Evolutionary conservation across 176 grass and related monocot species (phyloP).

Genomic region (Oryza meridionalis): DNA sequence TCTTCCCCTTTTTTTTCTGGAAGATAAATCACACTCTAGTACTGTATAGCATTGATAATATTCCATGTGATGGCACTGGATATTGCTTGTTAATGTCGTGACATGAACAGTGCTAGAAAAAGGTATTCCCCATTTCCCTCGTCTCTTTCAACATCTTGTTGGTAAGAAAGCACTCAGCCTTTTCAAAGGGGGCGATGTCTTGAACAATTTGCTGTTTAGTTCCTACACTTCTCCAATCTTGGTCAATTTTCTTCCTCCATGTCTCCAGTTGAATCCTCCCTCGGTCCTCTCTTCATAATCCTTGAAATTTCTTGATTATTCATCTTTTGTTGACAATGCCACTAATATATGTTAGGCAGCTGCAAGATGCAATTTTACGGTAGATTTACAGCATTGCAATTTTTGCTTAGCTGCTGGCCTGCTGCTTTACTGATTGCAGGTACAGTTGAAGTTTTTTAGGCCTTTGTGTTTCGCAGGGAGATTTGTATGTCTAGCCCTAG

Average conservation of each 20-base stretch:
- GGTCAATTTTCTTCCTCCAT: constrained; percentile 18
- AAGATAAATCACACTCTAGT: neutral
- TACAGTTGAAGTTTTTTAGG: too few species aligned
- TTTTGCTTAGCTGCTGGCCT: too few species aligned
- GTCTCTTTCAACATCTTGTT: constrained; percentile 32
- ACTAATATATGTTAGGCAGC: neutral
- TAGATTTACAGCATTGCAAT: too few species aligned
- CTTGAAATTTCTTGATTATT: neutral
- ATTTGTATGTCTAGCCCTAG: too few species aligned
- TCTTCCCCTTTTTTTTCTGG: too few species aligned
- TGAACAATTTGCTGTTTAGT: constrained; percentile 11
- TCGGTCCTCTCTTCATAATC: neutral
- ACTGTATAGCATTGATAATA: neutral
- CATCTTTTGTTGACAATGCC: neutral
- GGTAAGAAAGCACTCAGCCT: constrained; percentile 38
- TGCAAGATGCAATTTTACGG: too few species aligned
- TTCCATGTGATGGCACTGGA: neutral
- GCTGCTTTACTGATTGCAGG: too few species aligned
- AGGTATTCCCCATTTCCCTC: neutral
- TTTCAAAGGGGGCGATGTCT: neutral
- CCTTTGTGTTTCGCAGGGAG: too few species aligned
- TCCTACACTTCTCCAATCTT: neutral
- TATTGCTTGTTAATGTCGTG: neutral
- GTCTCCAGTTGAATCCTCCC: neutral
- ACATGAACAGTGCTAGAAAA: neutral